Evolutionary conservation across 2,329 filamentous ascomycete genomes (phyloP), one percentile per base, ranked within the genome.

Genomic region (Beauveria sp.): DNA sequence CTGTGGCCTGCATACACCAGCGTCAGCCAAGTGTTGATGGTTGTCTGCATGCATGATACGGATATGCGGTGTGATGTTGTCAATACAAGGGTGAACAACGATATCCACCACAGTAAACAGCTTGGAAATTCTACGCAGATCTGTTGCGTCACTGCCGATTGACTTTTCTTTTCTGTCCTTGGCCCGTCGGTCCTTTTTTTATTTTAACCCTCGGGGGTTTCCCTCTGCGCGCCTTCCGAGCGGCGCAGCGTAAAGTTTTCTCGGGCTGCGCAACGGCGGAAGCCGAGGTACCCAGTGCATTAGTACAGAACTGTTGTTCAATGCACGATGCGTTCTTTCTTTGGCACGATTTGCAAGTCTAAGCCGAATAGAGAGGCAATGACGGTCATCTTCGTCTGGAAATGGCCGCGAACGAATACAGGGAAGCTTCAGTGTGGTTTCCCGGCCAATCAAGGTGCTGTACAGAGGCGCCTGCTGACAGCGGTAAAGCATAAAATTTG

Each of bases 91-190:
- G 34, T 37, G 34, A 37, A 14, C 34, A 46, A 24, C 26, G 47
- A 12, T 47, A 37, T 24, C n/a, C 28, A 20, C n/a, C 7, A 46
- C 16, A 40, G 9, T 14, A 46, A 28, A 16, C 2, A 30, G 18
- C n/a, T 20, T 28, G 16, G 28, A 41, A 24, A 10, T 28, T 10
- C 10, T 48, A n/a, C 44, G 40, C 14, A 24, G 46, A 28, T 26
- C 18, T 51, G 55, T 43, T 58, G 46, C 55, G 55, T 58, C 46
- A 58, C 46, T 43, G 34, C 3, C 18, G 30, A 58, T 51, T 51
- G 46, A 58, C 46, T 55, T 55, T 55, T 55, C 18, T 37, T 16
- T 48, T 26, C 12, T 28, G 12, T 52, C 20, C 28, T 37, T 14
- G 20, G 14, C 3, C 51, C 8, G 22, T 54, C 40, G 26, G 22